phyloP scores from a whole-genome alignment of 768 basidiomycete species.

The Tricholoma matsutake region DNA sequence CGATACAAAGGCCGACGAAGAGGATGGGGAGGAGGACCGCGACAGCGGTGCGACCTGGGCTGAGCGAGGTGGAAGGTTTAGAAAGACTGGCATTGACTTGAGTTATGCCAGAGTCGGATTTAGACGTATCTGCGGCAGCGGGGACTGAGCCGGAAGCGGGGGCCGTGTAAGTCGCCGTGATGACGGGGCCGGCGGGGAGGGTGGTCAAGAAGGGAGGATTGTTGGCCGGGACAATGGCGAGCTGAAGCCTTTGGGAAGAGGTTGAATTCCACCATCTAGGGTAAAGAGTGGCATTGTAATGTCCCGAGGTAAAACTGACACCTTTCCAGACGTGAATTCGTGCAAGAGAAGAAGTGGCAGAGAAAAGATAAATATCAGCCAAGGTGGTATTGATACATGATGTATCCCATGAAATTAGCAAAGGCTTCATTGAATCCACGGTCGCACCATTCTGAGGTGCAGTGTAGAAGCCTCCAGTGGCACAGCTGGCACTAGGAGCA shows the following conservation, averaged over 20 bases:
- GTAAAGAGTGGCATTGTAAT: conserved; percentile 46
- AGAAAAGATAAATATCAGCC: conserved; percentile 70
- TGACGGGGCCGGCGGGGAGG: conserved; percentile 65
- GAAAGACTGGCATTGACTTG: conserved; percentile 36
- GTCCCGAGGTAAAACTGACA: conserved; percentile 47
- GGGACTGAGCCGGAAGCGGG: conserved; percentile 38
- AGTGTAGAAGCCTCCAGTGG: conserved; percentile 59
- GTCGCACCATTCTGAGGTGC: conserved; percentile 46
- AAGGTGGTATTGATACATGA: conserved; percentile 47
- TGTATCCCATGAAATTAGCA: conserved; percentile 65
- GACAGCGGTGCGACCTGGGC: conserved; percentile 56
- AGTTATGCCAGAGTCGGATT: conserved; percentile 32
- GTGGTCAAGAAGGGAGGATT: conserved; percentile 47
- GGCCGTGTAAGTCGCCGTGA: conserved; percentile 57
- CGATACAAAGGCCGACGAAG: conserved; percentile 40
- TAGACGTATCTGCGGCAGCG: conserved; percentile 38
- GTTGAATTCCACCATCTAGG: conserved; percentile 75
- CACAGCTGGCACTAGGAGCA: conserved; percentile 38
- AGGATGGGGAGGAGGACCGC: conserved; percentile 70
- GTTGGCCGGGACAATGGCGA: conserved; percentile 53
- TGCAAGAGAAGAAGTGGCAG: conserved; percentile 38
- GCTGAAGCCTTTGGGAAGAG: conserved; percentile 45
- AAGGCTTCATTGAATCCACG: conserved; percentile 43
- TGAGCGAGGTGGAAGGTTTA: conserved; percentile 26
- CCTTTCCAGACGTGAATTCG: conserved; percentile 50